Base-by-base conservation (phyloP, 1,284 basidiomycete species). In the Amylostereum areolatum region DNA sequence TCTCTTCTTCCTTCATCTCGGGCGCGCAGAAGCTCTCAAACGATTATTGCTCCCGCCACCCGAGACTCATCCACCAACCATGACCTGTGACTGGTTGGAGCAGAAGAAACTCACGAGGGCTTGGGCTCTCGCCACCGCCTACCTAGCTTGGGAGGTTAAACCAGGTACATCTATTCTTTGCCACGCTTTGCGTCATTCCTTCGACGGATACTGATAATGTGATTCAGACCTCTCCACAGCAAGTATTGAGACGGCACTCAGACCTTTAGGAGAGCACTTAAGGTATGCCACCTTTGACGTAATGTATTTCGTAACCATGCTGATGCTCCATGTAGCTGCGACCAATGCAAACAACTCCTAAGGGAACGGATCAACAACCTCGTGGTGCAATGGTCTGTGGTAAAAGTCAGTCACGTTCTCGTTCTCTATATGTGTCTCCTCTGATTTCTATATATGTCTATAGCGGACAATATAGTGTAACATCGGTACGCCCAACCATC, bases 301-400 rank as follows among this genome's bases (percentile, higher is more conserved):
- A 18, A 18, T 18, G 18, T 18, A 18, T 18, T 18, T 18, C 18
- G 18, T 18, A 18, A 18, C 18, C 18, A 18, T 18, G 18, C 18
- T 18, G 18, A 18, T 18, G 18, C 18, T 18, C 18, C 18, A 18
- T 18, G 18, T 3, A 49, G 57, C 3, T 70, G 68, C 49, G 55
- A 81, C 27, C 69, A 79, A 29, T 90, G 87, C 62, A 77, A 77
- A 55, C 60, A 67, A 47, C 67, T 76, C 2, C 72, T 90, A 24
- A 67, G 73, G 46, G 81, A 85, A 37, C 77, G 87, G 30, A 77
- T 89, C 46, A 82, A 80, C 63, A 75, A 75, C 50, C 70, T 90
- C 39, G 68, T 87, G 40, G 66, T 82, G 24, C 84, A 89, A 59
- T 90, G 87, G 87, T 83, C 87, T 6, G 70, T 81, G 34, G 83